Evolutionary conservation across 345 rosid species (phyloP).

Genomic region (Ailanthus altissimus): DNA sequence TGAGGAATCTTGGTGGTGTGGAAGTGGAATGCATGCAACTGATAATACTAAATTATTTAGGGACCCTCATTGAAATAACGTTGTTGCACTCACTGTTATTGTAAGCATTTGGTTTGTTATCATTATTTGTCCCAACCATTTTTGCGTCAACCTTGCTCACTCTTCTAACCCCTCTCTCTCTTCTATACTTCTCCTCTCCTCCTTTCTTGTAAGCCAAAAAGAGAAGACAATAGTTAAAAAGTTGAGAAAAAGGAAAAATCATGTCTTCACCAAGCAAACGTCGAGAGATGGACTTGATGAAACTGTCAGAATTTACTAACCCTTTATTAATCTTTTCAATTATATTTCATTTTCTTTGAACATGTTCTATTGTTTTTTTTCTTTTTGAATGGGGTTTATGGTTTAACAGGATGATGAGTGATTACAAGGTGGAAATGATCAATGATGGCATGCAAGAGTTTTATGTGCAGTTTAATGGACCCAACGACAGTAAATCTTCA

Average conservation of each 20-base stretch:
- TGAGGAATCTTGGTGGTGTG: neutral
- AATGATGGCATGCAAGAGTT: slow-evolving; percentile 66
- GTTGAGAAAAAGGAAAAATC: neutral
- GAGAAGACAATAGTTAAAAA: slow-evolving; percentile 18
- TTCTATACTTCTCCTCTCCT: neutral
- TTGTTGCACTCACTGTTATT: neutral
- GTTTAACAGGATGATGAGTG: slow-evolving; percentile 73
- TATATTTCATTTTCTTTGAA: slow-evolving; percentile 5
- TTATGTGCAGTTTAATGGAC: slow-evolving; percentile 68
- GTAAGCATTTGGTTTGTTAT: neutral
- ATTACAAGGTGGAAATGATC: slow-evolving; percentile 68
- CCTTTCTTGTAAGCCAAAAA: neutral
- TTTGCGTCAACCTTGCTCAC: neutral
- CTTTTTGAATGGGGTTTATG: slow-evolving; percentile 6
- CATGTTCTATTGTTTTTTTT: slow-evolving; percentile 1
- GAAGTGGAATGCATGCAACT: neutral
- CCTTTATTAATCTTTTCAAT: neutral
- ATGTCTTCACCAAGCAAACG: slow-evolving; percentile 85
- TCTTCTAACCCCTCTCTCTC: neutral
- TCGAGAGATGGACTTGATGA: slow-evolving; percentile 79
- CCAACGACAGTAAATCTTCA: slow-evolving; percentile 55
- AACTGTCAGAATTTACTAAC: slow-evolving; percentile 38
- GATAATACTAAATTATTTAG: slow-evolving; percentile 8
- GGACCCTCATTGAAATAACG: slow-evolving; percentile 8
- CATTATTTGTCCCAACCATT: neutral